Evolutionary conservation across 2,329 filamentous ascomycete species (phyloP), one percentile per base, ranked within the genome.

Genomic region (Drechslerella stenobrocha): DNA sequence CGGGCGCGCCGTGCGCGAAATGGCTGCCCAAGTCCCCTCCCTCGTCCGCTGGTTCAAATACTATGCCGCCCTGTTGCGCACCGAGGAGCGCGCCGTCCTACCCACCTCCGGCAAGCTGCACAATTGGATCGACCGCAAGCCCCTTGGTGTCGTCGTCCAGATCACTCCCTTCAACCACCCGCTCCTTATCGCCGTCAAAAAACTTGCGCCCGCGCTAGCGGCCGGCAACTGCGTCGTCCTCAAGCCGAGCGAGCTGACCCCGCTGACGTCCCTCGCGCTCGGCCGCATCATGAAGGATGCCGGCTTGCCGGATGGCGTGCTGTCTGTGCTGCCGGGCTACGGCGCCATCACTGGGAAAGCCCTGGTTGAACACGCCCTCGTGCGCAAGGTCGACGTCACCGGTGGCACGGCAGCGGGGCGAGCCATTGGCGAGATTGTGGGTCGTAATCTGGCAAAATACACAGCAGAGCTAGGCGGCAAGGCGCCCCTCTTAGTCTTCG

Each of bases 401-500:
- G 90, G 90, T 15, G 89, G 95, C 75, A 89, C 95, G 23, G 82
- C 84, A 64, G 95, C 90, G 0, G 90, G 90, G 11, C 83, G 84
- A 77, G 92, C 89, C 75, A 90, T 96, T 7, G 89, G 90, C 7
- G 83, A 82, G 42, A 80, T 85, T 32, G 90, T 90, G 1, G 86
- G 87, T 0, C 84, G 83, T 28, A 84, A 83, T 72, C 90, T 95
- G 87, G 60, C 67, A 11, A 95, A 95, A 78, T 90, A 90, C 74
- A 95, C 90, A 18, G 91, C 95, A 87, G 90, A 96, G 77, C 82
- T 95, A 0, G 90, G 90, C 56, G 90, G 90, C 50, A 95, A 95
- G 78, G 90, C 86, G 66, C 88, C 90, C 0, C 80, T 90, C 40
- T 80, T 96, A 51, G 81, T 96, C 46, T 83, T 95, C 0, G 88